Evolutionary conservation across 192 early-diverging fungal species (phyloP).

Genomic region (Podila verticillata): DNA sequence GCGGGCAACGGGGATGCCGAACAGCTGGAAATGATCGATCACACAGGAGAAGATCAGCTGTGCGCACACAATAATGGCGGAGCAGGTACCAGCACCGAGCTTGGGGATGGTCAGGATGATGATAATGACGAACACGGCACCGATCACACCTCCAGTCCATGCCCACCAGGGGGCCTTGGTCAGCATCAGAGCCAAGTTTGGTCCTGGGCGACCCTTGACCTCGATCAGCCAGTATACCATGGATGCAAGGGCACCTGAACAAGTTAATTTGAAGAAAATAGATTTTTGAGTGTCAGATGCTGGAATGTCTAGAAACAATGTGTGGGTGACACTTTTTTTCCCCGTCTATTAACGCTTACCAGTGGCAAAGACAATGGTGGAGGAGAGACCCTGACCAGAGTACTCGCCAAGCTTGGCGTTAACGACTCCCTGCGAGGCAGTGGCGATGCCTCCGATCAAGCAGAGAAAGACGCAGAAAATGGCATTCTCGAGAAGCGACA

Average conservation of each 20-base stretch:
- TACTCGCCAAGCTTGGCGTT: slow-evolving; percentile 34
- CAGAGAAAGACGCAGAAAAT: slow-evolving; percentile 45
- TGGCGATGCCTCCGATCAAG: slow-evolving; percentile 40
- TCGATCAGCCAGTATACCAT: slow-evolving; percentile 45
- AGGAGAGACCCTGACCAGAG: slow-evolving; percentile 45
- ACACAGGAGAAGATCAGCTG: slow-evolving; percentile 61
- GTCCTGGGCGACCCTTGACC: slow-evolving; percentile 34
- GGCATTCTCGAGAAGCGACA: slow-evolving; percentile 46
- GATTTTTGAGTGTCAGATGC: background rate
- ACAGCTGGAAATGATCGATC: slow-evolving; percentile 61
- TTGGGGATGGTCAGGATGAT: slow-evolving; percentile 61
- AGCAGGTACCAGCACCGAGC: slow-evolving; percentile 60
- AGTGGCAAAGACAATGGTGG: slow-evolving; percentile 27
- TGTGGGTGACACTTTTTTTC: background rate
- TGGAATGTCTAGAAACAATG: background rate
- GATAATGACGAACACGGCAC: slow-evolving; percentile 57
- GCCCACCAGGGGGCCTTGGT: slow-evolving; percentile 58
- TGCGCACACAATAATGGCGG: slow-evolving; percentile 61
- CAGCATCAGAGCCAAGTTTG: slow-evolving; percentile 26
- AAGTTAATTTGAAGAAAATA: background rate
- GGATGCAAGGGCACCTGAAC: slow-evolving; percentile 34
- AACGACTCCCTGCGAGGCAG: slow-evolving; percentile 44
- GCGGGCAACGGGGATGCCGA: slow-evolving; percentile 52
- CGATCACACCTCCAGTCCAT: slow-evolving; percentile 59
- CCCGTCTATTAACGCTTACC: background rate